phyloP scores from a whole-genome alignment of 352 stramenopile genomes.

The Globisporangium alternatum region DNA sequence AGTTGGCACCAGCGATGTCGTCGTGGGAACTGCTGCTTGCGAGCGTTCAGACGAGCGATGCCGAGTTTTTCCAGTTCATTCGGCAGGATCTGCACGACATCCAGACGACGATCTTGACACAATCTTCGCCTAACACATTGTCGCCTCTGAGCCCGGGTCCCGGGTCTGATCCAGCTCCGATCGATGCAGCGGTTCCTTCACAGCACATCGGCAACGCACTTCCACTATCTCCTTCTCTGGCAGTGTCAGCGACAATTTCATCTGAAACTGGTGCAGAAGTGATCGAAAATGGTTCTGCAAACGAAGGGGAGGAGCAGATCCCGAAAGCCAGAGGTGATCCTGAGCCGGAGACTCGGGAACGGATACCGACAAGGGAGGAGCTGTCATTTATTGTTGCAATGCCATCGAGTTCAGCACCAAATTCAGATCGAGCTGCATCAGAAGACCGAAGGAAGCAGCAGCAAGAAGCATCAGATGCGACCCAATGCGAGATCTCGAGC shows the following conservation, averaged over 20 bases:
- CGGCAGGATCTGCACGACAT: slow-evolving; percentile 28
- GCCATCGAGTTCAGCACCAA: neutral
- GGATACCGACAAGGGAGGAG: neutral
- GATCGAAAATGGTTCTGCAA: neutral
- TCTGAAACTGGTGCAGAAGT: no score
- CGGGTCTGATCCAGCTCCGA: neutral
- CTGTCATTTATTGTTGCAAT: neutral
- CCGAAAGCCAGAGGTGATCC: neutral
- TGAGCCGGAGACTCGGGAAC: neutral
- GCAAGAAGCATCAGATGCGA: neutral
- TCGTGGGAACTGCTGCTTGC: slow-evolving; percentile 35
- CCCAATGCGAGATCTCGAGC: neutral
- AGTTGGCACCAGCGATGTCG: neutral
- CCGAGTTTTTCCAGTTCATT: slow-evolving; percentile 38
- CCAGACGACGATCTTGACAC: slow-evolving; percentile 19
- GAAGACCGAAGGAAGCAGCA: neutral
- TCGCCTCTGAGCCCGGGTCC: neutral
- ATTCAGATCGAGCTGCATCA: neutral
- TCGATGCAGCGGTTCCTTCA: neutral
- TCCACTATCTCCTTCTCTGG: neutral
- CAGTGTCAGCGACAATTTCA: neutral
- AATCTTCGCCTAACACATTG: neutral
- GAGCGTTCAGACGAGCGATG: slow-evolving; percentile 35
- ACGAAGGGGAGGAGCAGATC: no score
- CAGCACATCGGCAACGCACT: neutral